These are phyloP conservation scores for Starmera amethionina DNA, from an alignment of 805 yeast species.

Conservation along the genomic window DNA sequence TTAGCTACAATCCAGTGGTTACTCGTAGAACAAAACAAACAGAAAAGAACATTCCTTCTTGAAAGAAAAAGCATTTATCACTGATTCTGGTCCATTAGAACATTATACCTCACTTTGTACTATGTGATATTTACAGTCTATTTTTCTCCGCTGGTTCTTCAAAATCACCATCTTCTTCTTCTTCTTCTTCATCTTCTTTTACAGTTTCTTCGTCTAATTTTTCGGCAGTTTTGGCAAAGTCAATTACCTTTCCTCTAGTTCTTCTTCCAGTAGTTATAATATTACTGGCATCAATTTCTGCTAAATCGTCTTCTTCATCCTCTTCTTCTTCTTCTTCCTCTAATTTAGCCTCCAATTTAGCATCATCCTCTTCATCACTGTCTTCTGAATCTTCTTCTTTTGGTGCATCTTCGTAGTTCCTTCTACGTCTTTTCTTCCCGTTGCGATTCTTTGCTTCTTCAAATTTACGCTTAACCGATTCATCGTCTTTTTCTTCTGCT, in stretches of 20 bases:
- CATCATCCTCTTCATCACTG: conserved; percentile 34
- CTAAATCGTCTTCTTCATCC: conserved; percentile 67
- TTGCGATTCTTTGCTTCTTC: conserved; percentile 17
- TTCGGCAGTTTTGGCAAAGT: conserved; percentile 72
- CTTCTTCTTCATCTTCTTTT: conserved; percentile 31
- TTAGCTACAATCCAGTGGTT: no score
- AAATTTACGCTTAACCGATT: conserved; percentile 16
- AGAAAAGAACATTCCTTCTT: no score
- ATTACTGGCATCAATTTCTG: conserved; percentile 73
- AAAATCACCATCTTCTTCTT: conserved; percentile 41
- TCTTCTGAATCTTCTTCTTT: conserved; percentile 34
- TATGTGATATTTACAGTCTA: conserved; percentile 1
- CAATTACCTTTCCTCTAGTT: conserved; percentile 84
- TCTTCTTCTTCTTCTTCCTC: conserved; percentile 43
- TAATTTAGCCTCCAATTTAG: conserved; percentile 32
- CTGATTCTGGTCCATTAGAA: not conserved
- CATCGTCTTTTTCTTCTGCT: conserved; percentile 5
- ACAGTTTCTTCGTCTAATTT: conserved; percentile 41
- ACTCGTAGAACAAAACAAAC: no score
- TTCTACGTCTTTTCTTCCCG: conserved; percentile 47
- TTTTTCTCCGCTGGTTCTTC: conserved; percentile 28
- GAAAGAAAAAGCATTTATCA: no score
- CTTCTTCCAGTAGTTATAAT: conserved; percentile 81
- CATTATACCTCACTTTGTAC: not conserved
- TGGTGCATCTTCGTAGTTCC: conserved; percentile 52